Percentiles rank a stretch among this genome's conserved stretches.
Evolutionary conservation across 768 basidiomycete species (phyloP).

Genomic region (Pleurotus djamor): DNA sequence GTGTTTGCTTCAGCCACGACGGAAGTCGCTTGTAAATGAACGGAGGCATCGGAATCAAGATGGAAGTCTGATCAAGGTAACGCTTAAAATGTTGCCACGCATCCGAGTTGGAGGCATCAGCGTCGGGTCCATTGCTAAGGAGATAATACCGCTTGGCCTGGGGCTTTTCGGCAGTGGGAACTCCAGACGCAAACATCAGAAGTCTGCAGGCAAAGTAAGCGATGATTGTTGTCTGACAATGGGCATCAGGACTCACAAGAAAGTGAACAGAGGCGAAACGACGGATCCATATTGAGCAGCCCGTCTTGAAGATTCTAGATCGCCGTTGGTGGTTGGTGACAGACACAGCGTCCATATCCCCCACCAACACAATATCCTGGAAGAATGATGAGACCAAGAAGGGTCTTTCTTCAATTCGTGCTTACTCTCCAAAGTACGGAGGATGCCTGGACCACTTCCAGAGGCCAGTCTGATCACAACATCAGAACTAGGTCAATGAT

Average conservation of each 20-base stretch:
- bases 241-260: slow-evolving; percentile 38
- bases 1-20: slow-evolving; percentile 43
- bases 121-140: slow-evolving; percentile 39
- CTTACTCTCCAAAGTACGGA: slow-evolving; percentile 71
- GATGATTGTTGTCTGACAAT: neutral
- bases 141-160: slow-evolving; percentile 59
- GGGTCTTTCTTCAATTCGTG: too few species aligned
- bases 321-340: slow-evolving; percentile 52
- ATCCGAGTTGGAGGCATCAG: slow-evolving; percentile 21
- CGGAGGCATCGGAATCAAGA: slow-evolving; percentile 62
- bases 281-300: slow-evolving; percentile 61
- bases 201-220: slow-evolving; percentile 30
- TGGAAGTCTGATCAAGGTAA: slow-evolving; percentile 56
- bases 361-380: slow-evolving; percentile 63
- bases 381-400: neutral
- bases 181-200: slow-evolving; percentile 64
- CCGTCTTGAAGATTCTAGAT: slow-evolving; percentile 35
- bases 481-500: neutral
- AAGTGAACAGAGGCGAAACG: slow-evolving; percentile 63
- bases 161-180: slow-evolving; percentile 72
- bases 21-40: slow-evolving; percentile 52
- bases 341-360: slow-evolving; percentile 61
- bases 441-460: slow-evolving; percentile 66
- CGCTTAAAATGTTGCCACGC: slow-evolving; percentile 54
- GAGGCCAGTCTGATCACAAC: slow-evolving; percentile 35